Evolutionary conservation across 345 rosid genomes (phyloP).

Genomic region (Rubroshorea leprosula): DNA sequence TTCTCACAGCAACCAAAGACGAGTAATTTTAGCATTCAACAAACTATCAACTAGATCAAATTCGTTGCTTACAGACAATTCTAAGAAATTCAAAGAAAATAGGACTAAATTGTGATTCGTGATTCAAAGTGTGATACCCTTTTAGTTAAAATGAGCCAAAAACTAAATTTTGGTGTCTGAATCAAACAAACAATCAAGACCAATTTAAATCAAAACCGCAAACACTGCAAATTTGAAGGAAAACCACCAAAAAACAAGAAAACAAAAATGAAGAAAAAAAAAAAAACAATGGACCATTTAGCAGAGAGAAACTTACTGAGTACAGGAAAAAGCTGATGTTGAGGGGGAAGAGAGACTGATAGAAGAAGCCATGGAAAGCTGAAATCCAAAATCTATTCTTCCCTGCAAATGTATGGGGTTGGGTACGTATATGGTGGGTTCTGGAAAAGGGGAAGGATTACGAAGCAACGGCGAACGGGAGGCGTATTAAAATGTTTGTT

Average conservation of each 20-base stretch:
- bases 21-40: conserved; percentile 2
- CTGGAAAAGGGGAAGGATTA: not conserved
- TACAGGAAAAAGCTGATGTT: conserved; percentile 30
- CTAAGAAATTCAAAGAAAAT: no score
- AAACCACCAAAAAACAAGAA: not conserved
- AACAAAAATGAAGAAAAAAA: not conserved
- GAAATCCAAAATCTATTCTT: not conserved
- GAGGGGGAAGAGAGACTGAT: conserved; percentile 37
- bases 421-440: not conserved
- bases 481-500: not conserved
- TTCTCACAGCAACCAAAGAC: conserved; percentile 3
- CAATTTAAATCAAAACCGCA: no score
- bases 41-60: not conserved
- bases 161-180: not conserved
- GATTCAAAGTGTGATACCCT: not conserved
- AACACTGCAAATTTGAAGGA: no score
- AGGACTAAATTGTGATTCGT: not conserved
- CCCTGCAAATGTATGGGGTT: not conserved
- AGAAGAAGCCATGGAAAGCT: conserved; percentile 35
- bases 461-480: conserved; percentile 6
- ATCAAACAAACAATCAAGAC: not conserved
- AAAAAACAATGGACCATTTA: not conserved
- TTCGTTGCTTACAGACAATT: not conserved
- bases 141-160: conserved; percentile 3
- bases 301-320: conserved; percentile 23